phyloP scores from a whole-genome alignment of 2,329 filamentous ascomycete genomes.

The Colletotrichum camelliae region DNA sequence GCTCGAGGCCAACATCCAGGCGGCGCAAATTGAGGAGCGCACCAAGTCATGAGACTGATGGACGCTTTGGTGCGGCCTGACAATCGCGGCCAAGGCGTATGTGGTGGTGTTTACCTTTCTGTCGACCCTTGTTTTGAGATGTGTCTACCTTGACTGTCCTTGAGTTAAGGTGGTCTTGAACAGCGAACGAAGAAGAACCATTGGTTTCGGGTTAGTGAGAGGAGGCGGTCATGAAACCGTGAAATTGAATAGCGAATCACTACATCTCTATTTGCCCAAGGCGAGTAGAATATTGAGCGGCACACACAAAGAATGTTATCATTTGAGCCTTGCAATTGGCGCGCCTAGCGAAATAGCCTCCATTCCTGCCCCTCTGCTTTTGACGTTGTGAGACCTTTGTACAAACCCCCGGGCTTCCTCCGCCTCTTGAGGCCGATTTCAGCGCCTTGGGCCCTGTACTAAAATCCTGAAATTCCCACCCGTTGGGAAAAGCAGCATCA shows the following conservation, averaged over 20 bases:
- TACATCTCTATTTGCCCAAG: not conserved
- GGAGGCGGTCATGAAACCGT: too few relatives aligned
- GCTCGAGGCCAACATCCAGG: constrained; percentile 16
- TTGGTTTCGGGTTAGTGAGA: too few relatives aligned
- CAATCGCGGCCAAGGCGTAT: not conserved
- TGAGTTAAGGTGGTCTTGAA: not conserved
- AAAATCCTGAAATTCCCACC: too few relatives aligned
- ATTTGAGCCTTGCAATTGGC: not conserved
- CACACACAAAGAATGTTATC: not conserved
- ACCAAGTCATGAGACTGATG: constrained; percentile 4
- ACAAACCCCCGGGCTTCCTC: too few relatives aligned
- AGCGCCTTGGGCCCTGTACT: too few relatives aligned
- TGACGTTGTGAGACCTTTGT: too few relatives aligned
- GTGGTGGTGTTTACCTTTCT: not conserved
- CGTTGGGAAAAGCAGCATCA: not conserved
- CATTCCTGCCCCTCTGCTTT: not conserved
- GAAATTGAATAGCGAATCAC: not conserved
- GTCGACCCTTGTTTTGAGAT: not conserved
- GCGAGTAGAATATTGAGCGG: not conserved
- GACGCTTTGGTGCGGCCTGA: not conserved
- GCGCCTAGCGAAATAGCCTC: not conserved
- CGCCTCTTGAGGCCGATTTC: too few relatives aligned
- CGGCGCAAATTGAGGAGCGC: constrained; percentile 10
- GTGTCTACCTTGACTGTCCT: too few relatives aligned
- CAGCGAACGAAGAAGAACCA: not conserved